Evolutionary conservation across 2,329 filamentous ascomycete species (phyloP).

Genomic region (Allantophomopsis cytisporea): DNA sequence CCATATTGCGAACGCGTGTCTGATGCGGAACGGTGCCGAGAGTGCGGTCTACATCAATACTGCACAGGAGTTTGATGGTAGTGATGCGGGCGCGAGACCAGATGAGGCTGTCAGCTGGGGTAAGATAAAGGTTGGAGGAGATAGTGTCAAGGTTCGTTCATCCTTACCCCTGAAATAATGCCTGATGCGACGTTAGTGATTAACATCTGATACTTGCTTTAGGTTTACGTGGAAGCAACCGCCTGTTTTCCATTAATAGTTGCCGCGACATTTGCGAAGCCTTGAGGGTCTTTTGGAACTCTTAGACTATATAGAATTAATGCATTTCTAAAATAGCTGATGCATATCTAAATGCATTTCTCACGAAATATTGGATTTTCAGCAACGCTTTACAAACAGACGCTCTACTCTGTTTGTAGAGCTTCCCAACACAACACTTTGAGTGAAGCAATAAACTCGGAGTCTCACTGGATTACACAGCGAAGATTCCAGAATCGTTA

Average conservation of each 20-base stretch:
- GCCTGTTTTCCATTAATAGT: conserved; percentile 54
- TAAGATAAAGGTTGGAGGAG: conserved; percentile 83
- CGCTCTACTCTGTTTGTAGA: too few relatives aligned
- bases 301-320: too few relatives aligned
- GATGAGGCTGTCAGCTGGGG: conserved; percentile 98
- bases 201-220: conserved; percentile 5
- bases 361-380: too few relatives aligned
- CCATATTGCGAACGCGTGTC: conserved; percentile 91
- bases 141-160: conserved; percentile 67
- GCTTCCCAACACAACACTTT: too few relatives aligned
- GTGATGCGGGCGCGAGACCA: conserved; percentile 84
- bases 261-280: conserved; percentile 51
- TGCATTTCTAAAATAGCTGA: too few relatives aligned
- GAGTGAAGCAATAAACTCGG: too few relatives aligned
- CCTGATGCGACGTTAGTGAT: not conserved
- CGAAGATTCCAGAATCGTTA: too few relatives aligned
- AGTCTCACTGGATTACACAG: too few relatives aligned
- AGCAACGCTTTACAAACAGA: too few relatives aligned
- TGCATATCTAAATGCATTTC: too few relatives aligned
- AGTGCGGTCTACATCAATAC: conserved; percentile 98
- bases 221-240: conserved; percentile 53
- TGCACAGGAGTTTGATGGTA: conserved; percentile 92
- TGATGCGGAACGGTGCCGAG: conserved; percentile 97
- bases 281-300: not conserved
- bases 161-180: conserved; percentile 1